phyloP scores from a whole-genome alignment of 768 basidiomycete species.

The Amanita muscaria region DNA sequence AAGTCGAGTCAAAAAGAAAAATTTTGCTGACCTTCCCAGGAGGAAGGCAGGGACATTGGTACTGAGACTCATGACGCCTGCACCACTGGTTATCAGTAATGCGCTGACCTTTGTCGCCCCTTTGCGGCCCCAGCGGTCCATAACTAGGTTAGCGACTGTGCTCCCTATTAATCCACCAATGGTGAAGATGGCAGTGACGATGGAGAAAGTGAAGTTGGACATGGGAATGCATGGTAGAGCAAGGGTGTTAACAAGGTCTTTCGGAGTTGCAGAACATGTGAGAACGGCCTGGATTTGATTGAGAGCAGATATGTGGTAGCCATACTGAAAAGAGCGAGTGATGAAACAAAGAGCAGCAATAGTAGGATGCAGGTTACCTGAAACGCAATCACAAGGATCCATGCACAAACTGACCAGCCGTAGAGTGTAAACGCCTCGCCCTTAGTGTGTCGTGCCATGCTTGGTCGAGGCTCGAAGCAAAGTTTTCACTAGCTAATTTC shows the following conservation, averaged over 20 bases:
- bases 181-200: slow-evolving; percentile 81
- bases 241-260: slow-evolving; percentile 18
- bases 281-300: slow-evolving; percentile 81
- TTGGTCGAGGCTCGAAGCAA: background rate
- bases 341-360: background rate
- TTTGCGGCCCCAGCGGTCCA: slow-evolving; percentile 66
- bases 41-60: slow-evolving; percentile 45
- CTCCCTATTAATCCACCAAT: slow-evolving; percentile 82
- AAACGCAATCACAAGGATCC: slow-evolving; percentile 60
- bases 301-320: slow-evolving; percentile 87
- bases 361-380: slow-evolving; percentile 26
- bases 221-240: slow-evolving; percentile 74
- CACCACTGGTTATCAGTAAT: slow-evolving; percentile 44
- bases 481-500: background rate
- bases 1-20: background rate
- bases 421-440: slow-evolving; percentile 40
- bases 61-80: slow-evolving; percentile 59
- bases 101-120: slow-evolving; percentile 57
- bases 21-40: slow-evolving; percentile 49
- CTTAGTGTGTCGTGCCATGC: background rate
- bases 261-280: slow-evolving; percentile 41
- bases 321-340: slow-evolving; percentile 43
- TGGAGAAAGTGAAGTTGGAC: slow-evolving; percentile 67
- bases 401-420: slow-evolving; percentile 58
- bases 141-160: slow-evolving; percentile 52